Percentiles rank a stretch among this genome's conserved stretches.
Conservation (phyloP, 345 rosid species). For the Punica granatum region DNA sequence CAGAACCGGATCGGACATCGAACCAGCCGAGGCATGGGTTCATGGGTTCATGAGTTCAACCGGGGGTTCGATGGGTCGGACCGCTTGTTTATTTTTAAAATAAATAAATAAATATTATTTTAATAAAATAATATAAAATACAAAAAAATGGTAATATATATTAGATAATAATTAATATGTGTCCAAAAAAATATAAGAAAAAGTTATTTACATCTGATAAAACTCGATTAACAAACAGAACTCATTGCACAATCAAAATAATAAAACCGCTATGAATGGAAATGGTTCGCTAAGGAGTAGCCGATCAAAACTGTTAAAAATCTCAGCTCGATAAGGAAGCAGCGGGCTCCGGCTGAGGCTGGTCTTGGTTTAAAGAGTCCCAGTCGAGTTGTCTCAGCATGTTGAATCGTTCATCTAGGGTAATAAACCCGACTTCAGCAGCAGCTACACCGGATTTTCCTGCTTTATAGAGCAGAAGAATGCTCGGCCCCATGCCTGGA, state of each 20-base stretch:
- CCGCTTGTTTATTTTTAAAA: too few relatives aligned
- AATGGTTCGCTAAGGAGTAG: not conserved
- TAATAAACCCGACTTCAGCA: conserved; percentile 47
- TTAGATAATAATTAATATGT: too few relatives aligned
- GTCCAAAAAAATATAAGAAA: too few relatives aligned
- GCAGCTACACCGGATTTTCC: conserved; percentile 44
- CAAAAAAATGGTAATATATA: too few relatives aligned
- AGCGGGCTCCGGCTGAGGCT: conserved; percentile 40
- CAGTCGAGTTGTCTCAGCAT: conserved; percentile 54
- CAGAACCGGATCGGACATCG: too few relatives aligned
- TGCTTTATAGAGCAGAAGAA: conserved; percentile 61
- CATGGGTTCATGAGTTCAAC: too few relatives aligned
- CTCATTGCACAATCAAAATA: not conserved
- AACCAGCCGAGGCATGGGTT: too few relatives aligned
- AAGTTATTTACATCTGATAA: too few relatives aligned
- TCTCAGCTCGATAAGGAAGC: conserved; percentile 24
- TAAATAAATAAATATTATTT: too few relatives aligned
- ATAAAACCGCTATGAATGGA: too few relatives aligned
- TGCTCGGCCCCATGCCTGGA: conserved; percentile 72
- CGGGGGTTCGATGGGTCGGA: too few relatives aligned
- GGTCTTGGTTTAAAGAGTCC: conserved; percentile 46
- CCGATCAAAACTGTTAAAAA: not conserved
- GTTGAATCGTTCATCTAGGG: conserved; percentile 58
- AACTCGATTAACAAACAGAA: not conserved
- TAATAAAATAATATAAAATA: too few relatives aligned